A percentile compares a stretch with the other conserved stretches of the same genome.
Evolutionary conservation across 768 basidiomycete genomes (phyloP).

Genomic region (Lactifluus piperatus): DNA sequence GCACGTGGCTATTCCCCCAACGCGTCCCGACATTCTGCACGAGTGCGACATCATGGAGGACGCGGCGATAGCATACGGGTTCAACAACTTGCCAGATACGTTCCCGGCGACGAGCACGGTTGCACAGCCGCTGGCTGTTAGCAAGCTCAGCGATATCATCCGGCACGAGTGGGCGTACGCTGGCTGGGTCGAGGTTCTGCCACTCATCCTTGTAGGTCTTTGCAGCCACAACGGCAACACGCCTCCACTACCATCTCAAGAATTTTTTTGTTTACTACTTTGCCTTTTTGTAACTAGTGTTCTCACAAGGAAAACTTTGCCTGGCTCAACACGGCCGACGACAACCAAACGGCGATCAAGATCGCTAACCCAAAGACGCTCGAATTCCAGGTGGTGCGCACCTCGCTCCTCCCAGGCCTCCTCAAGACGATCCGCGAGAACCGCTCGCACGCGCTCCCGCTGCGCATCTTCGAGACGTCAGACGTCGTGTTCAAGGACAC

Average conservation of each 20-base stretch:
- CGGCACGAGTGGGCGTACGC: conserved; percentile 88
- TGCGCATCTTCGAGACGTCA: conserved; percentile 89
- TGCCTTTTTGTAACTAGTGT: conserved; percentile 55
- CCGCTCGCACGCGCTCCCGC: conserved; percentile 83
- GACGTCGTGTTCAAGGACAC: conserved; percentile 89
- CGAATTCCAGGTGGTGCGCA: conserved; percentile 97
- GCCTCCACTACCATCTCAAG: not conserved
- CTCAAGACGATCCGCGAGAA: conserved; percentile 98
- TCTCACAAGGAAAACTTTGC: conserved; percentile 98
- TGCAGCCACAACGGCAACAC: not conserved
- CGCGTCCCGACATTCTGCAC: conserved; percentile 96
- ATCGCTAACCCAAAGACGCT: conserved; percentile 96
- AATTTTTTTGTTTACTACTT: not conserved
- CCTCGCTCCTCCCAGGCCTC: conserved; percentile 89
- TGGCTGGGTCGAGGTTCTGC: conserved; percentile 93
- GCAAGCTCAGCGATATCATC: conserved; percentile 82
- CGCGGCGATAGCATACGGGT: conserved; percentile 94
- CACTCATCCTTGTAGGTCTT: conserved; percentile 75
- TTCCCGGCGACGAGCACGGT: conserved; percentile 95
- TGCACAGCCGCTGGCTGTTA: conserved; percentile 84
- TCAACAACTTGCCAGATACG: conserved; percentile 87
- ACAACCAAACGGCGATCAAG: conserved; percentile 72
- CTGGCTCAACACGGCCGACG: conserved; percentile 82
- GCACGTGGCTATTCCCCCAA: conserved; percentile 74
- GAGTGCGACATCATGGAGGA: conserved; percentile 99